These are phyloP conservation scores for Xerocomellus dryophilus DNA, from an alignment of 768 basidiomycete genomes.

Conservation along the genomic window DNA sequence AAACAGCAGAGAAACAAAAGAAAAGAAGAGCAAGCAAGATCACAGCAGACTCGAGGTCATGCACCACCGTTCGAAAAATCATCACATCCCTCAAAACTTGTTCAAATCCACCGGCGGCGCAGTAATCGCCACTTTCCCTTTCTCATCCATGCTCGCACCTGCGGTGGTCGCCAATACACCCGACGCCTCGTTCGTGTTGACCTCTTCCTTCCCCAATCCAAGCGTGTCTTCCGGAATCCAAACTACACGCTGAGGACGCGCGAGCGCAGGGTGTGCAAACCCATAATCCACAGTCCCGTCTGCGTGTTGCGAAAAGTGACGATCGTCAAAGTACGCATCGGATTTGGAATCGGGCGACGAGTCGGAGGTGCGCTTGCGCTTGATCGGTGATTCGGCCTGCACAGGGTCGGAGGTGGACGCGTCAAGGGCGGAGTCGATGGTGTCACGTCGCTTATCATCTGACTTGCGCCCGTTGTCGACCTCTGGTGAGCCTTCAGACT, in stretches of 20 bases:
- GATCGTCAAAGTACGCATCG: slow-evolving; percentile 13
- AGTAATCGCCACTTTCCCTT: slow-evolving; percentile 48
- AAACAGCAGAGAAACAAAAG: not conserved
- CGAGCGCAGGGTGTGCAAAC: slow-evolving; percentile 86
- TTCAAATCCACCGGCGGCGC: slow-evolving; percentile 25
- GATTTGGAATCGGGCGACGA: slow-evolving; percentile 4
- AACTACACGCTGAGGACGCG: slow-evolving; percentile 66
- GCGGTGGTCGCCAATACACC: slow-evolving; percentile 51
- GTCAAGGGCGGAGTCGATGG: slow-evolving; percentile 4
- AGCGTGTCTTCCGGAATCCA: slow-evolving; percentile 79
- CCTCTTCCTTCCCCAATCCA: slow-evolving; percentile 58
- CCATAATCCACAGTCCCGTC: slow-evolving; percentile 48
- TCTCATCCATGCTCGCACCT: slow-evolving; percentile 57
- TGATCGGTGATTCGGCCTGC: not conserved
- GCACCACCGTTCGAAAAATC: not conserved
- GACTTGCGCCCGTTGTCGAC: slow-evolving; percentile 1
- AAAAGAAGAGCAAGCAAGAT: not conserved
- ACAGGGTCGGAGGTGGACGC: slow-evolving; percentile 4
- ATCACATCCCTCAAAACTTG: slow-evolving; percentile 24
- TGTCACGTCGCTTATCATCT: slow-evolving; percentile 16
- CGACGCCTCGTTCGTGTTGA: slow-evolving; percentile 46
- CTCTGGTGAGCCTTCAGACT: slow-evolving; percentile 13
- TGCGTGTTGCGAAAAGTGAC: slow-evolving; percentile 23
- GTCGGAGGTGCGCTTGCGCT: not conserved
- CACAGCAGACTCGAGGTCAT: not conserved